phyloP scores from a whole-genome alignment of 2,329 filamentous ascomycete species.

The Alternaria consortialis region DNA sequence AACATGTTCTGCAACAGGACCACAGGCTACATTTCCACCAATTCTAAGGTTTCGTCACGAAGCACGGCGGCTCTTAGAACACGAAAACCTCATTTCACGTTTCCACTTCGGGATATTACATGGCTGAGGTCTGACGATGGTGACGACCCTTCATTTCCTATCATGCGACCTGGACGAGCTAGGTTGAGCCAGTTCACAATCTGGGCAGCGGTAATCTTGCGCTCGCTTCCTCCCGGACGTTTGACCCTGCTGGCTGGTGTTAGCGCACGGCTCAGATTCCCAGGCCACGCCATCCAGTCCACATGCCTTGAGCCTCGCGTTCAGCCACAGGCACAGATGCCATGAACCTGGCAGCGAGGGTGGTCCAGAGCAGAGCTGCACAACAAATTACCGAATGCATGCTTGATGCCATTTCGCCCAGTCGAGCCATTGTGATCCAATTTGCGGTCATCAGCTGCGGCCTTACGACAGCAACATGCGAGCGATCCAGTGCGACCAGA shows the following conservation, averaged over 20 bases:
- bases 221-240: conserved; percentile 53
- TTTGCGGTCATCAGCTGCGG: conserved; percentile 4
- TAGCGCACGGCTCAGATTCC: conserved; percentile 38
- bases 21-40: conserved; percentile 30
- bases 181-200: conserved; percentile 36
- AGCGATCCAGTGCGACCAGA: conserved; percentile 7
- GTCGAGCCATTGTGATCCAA: conserved; percentile 7
- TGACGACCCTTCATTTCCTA: conserved; percentile 52
- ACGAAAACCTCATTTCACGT: conserved; percentile 45
- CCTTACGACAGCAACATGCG: not conserved
- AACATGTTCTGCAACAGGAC: conserved; percentile 29
- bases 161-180: conserved; percentile 38
- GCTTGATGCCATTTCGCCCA: conserved; percentile 11
- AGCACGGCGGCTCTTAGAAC: conserved; percentile 45
- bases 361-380: conserved; percentile 31
- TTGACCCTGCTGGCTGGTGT: conserved; percentile 47
- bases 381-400: conserved; percentile 12
- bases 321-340: conserved; percentile 36
- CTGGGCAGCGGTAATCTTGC: conserved; percentile 48
- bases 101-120: conserved; percentile 43
- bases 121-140: conserved; percentile 44
- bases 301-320: conserved; percentile 35
- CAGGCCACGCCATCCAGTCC: conserved; percentile 30
- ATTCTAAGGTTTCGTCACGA: conserved; percentile 48
- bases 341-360: conserved; percentile 24